Evolutionary conservation across 1,284 basidiomycete species (phyloP).

Genomic region (Singerocomus inundabilis): DNA sequence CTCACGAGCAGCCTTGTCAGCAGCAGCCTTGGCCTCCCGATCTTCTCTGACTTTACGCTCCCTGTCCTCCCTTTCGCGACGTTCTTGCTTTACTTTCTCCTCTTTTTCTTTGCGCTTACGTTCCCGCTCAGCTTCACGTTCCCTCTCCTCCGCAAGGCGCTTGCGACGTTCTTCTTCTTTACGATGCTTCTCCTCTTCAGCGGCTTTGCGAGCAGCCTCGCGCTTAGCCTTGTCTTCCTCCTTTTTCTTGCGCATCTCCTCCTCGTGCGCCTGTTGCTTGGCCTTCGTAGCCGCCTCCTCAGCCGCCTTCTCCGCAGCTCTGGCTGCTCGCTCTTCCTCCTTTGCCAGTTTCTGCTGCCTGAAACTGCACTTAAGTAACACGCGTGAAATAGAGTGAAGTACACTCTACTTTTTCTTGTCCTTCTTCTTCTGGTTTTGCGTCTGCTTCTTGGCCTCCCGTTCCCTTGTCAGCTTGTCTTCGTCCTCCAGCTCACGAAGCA

Average conservation of each 20-base stretch:
- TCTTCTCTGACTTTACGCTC: conserved; percentile 60
- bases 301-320: conserved; percentile 78
- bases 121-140: conserved; percentile 63
- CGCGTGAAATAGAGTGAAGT: background rate
- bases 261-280: conserved; percentile 61
- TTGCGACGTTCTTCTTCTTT: conserved; percentile 79
- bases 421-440: conserved; percentile 98
- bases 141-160: conserved; percentile 68
- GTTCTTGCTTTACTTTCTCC: conserved; percentile 62
- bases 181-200: conserved; percentile 75
- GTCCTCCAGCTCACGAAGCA: conserved; percentile 87
- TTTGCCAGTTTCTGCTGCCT: conserved; percentile 91
- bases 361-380: conserved; percentile 9
- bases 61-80: conserved; percentile 63
- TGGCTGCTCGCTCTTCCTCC: conserved; percentile 82
- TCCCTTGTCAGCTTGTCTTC: conserved; percentile 81
- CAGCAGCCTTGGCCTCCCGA: conserved; percentile 49
- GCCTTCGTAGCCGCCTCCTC: conserved; percentile 74
- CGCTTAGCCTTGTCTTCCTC: conserved; percentile 72
- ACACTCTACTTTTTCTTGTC: conserved; percentile 82
- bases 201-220: conserved; percentile 71
- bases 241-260: conserved; percentile 63
- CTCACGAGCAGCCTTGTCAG: conserved; percentile 52
- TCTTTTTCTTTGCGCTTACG: conserved; percentile 61
- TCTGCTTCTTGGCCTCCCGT: conserved; percentile 91